Evolutionary conservation across 345 rosid species (phyloP).

Genomic region (Lepidium aucheri): DNA sequence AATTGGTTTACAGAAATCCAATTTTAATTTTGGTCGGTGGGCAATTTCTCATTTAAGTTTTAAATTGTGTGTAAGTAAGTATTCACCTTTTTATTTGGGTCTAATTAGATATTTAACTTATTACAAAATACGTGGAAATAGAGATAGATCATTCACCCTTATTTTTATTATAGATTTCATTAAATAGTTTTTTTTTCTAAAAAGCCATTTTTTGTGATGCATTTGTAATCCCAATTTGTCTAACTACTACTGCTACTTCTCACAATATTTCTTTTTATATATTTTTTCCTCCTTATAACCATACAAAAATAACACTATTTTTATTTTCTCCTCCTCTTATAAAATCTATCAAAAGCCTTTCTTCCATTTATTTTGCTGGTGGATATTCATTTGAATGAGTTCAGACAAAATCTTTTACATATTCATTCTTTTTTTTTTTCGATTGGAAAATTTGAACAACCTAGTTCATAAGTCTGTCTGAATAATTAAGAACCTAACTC

Average conservation of each 20-base stretch:
- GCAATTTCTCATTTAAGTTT: conserved; percentile 15
- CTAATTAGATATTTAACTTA: too few species aligned
- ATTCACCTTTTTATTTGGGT: too few species aligned
- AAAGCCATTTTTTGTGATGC: conserved; percentile 30
- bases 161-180: background rate
- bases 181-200: background rate
- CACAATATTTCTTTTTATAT: background rate
- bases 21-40: too few species aligned
- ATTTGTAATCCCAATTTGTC: conserved; percentile 26
- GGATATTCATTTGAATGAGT: conserved; percentile 19
- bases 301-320: background rate
- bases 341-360: conserved; percentile 19
- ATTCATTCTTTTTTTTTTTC: background rate
- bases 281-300: background rate
- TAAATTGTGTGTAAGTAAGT: too few species aligned
- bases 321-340: conserved; percentile 10
- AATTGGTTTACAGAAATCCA: too few species aligned
- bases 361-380: conserved; percentile 13
- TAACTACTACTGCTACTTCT: background rate
- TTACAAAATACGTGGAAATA: too few species aligned
- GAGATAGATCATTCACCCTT: too few species aligned
- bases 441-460: background rate
- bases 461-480: conserved; percentile 3
- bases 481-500: conserved; percentile 24
- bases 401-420: conserved; percentile 9